These are phyloP conservation scores for Recurvomyces mirabilis DNA, from an alignment of 495 filamentous ascomycete species.

Conservation along the genomic window DNA sequence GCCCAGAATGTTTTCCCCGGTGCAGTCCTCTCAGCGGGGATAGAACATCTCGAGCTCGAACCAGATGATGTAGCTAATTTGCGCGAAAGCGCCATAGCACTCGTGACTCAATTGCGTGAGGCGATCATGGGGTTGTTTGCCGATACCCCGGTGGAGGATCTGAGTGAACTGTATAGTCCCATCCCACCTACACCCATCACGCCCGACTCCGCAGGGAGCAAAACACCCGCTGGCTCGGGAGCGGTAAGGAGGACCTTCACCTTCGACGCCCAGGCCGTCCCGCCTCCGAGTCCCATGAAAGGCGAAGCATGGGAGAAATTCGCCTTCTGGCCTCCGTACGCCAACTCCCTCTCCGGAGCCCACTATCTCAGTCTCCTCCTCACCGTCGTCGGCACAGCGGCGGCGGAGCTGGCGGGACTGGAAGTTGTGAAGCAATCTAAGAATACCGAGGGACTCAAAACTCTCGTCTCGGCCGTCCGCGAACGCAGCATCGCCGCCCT, in stretches of 20 bases:
- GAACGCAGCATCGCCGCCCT: slow-evolving; percentile 73
- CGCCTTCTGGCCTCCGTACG: slow-evolving; percentile 91
- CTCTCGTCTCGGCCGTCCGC: slow-evolving; percentile 62
- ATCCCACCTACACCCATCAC: slow-evolving; percentile 59
- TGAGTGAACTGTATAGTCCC: slow-evolving; percentile 74
- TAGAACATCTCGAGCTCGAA: slow-evolving; percentile 76
- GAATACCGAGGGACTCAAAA: slow-evolving; percentile 53
- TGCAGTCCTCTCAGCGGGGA: slow-evolving; percentile 27
- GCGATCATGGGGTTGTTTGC: slow-evolving; percentile 69
- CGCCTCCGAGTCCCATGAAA: slow-evolving; percentile 60
- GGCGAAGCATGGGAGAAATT: slow-evolving; percentile 87
- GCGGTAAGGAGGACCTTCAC: slow-evolving; percentile 63
- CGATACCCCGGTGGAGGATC: slow-evolving; percentile 82
- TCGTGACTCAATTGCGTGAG: slow-evolving; percentile 71
- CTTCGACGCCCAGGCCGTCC: slow-evolving; percentile 54
- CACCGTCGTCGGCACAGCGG: slow-evolving; percentile 66
- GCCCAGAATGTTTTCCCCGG: slow-evolving; percentile 68
- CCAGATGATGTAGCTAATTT: slow-evolving; percentile 57
- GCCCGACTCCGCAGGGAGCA: slow-evolving; percentile 38
- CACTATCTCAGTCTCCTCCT: slow-evolving; percentile 77
- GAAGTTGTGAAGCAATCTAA: slow-evolving; percentile 48
- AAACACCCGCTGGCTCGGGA: slow-evolving; percentile 32
- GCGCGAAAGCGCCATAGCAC: slow-evolving; percentile 64
- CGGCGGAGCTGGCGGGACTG: slow-evolving; percentile 73
- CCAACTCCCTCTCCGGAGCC: slow-evolving; percentile 78